phyloP scores from a whole-genome alignment of 352 stramenopile species.

The Globisporangium ultimum region DNA sequence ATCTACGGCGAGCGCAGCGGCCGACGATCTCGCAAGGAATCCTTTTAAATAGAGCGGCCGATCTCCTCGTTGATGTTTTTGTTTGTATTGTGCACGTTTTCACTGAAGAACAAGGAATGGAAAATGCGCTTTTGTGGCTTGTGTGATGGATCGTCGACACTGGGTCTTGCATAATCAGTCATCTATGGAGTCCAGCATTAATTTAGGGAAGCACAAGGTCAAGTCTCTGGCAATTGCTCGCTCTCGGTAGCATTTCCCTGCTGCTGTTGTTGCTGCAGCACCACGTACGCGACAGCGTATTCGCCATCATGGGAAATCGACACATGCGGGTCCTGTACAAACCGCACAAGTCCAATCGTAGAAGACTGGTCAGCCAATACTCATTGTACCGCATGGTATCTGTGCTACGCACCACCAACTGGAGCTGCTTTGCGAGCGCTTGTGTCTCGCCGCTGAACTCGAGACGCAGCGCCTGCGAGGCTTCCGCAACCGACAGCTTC shows the following conservation, averaged over 20 bases:
- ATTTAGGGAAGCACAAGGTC: neutral
- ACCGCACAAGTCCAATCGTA: constrained; percentile 3
- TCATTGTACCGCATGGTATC: neutral
- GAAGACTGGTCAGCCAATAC: neutral
- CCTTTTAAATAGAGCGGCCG: constrained; percentile 25
- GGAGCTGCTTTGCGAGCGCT: constrained; percentile 44
- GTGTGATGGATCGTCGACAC: no score
- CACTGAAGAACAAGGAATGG: no score
- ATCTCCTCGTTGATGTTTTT: neutral
- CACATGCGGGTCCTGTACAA: constrained; percentile 45
- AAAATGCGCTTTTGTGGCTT: no score
- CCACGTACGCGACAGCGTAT: constrained; percentile 76
- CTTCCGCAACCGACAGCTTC: constrained; percentile 20
- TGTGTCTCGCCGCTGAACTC: constrained; percentile 61
- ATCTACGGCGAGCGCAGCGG: constrained; percentile 60
- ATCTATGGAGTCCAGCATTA: neutral
- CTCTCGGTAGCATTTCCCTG: neutral
- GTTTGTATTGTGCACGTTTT: no score
- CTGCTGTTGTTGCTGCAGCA: constrained; percentile 48
- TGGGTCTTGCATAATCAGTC: no score
- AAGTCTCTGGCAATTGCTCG: no score
- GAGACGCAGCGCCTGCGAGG: constrained; percentile 40
- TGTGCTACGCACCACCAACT: constrained; percentile 35
- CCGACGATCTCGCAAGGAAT: constrained; percentile 41
- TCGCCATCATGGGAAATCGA: constrained; percentile 82